Evolutionary conservation across 306 rosid species (phyloP), one percentile per base, ranked within the genome.

Genomic region (Nissolia schottii): DNA sequence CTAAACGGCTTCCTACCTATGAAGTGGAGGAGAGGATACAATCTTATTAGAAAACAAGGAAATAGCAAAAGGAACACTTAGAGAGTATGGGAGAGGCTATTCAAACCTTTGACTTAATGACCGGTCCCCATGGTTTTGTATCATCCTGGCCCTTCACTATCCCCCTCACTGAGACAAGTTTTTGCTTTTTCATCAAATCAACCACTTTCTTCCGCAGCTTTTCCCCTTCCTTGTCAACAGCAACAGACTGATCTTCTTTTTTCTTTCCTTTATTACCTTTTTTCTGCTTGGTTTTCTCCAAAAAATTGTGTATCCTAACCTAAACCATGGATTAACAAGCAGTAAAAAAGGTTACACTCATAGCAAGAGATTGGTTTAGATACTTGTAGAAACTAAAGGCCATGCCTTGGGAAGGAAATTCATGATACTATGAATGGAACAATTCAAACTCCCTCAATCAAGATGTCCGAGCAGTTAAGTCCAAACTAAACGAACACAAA

Each of bases 1-100:
- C 77, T 71, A 94, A 82, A 67, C 90, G 93, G 82, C 96, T 91
- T 64, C 97, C 99, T 31, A 94, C 93, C 99, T 94, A 87, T 64
- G 67, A 73, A 58, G 25, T 40, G 31, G 7, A 62, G 25, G 34
- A 54, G 56, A 38, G 13, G 27, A 68, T 54, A 24, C 16, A 46
- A 37, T 40, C 50, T 28, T 67, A 45, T 63, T 27, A 73, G 51
- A 79, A 67, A 50, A 59, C 73, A 69, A 56, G 62, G 37, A 72
- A 64, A 61, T 27, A 48, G 67, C 25, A 70, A 40, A 25, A 55
- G 37, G n/a, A 53, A 70, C 48, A 80, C 13, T 43, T 62, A 41
- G 35, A 56, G 62, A 27, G 70, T 69, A 54, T 48, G 41, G 37
- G 55, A 37, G 29, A 78, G 49, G 70, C 69, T 72, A 71, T 58